These are phyloP conservation scores for Penicillium odoratum DNA, from an alignment of 495 filamentous ascomycete species.

Conservation along the genomic window DNA sequence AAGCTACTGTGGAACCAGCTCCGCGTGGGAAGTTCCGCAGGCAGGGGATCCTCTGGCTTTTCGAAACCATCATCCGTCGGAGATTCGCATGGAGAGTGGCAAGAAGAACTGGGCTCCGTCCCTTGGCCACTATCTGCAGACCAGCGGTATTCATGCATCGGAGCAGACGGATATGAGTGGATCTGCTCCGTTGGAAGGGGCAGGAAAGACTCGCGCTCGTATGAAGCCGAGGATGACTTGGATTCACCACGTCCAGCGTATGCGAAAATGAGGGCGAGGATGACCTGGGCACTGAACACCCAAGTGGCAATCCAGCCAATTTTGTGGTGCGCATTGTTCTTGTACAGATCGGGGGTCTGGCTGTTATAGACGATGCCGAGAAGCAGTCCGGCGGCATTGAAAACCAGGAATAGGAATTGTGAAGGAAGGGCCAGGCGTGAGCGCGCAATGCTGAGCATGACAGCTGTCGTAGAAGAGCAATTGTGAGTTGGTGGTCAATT, in stretches of 20 bases:
- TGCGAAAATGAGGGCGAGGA: constrained; percentile 63
- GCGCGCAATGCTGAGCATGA: constrained; percentile 81
- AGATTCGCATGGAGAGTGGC: constrained; percentile 57
- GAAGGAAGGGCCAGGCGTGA: constrained; percentile 71
- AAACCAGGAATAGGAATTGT: constrained; percentile 73
- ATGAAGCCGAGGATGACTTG: constrained; percentile 21
- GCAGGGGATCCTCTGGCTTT: constrained; percentile 52
- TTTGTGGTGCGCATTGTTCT: constrained; percentile 84
- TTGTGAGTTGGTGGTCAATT: constrained; percentile 1
- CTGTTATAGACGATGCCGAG: constrained; percentile 76
- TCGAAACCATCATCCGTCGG: constrained; percentile 57
- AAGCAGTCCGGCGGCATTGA: constrained; percentile 71
- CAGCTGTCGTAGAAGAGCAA: constrained; percentile 47
- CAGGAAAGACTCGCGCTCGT: constrained; percentile 57
- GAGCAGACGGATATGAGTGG: constrained; percentile 45
- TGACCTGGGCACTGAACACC: constrained; percentile 65
- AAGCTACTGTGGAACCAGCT: constrained; percentile 46
- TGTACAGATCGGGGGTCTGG: constrained; percentile 84
- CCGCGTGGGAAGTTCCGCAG: constrained; percentile 29
- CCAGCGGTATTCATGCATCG: constrained; percentile 57
- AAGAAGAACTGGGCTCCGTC: constrained; percentile 69
- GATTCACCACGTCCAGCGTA: constrained; percentile 44
- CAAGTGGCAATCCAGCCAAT: constrained; percentile 84
- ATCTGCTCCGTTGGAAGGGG: constrained; percentile 66
- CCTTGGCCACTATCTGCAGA: constrained; percentile 90